Conservation (phyloP, 495 filamentous ascomycete genomes). For the Hypomontagnella submonticulosa region DNA sequence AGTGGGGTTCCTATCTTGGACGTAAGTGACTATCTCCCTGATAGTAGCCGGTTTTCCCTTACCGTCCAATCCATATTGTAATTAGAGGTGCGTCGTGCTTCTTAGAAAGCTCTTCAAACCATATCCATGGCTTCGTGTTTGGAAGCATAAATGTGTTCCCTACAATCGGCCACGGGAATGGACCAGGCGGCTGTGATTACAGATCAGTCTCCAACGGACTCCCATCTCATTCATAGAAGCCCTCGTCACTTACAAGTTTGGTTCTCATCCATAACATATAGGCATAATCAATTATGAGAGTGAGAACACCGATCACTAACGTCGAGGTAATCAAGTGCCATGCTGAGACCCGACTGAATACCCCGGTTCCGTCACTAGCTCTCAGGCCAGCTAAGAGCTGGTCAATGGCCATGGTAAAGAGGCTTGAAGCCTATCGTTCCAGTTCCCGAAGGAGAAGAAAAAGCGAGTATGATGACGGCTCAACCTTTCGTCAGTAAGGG, state of each 20-base stretch:
- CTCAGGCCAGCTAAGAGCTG: slow-evolving; percentile 29
- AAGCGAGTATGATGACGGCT: background rate
- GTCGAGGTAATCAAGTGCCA: slow-evolving; percentile 38
- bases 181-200: slow-evolving; percentile 64
- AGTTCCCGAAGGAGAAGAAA: no score
- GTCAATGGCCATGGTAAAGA: slow-evolving; percentile 38
- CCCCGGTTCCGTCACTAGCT: slow-evolving; percentile 7
- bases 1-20: slow-evolving; percentile 62
- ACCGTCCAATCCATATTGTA: slow-evolving; percentile 72
- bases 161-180: slow-evolving; percentile 59
- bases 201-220: slow-evolving; percentile 16
- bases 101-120: slow-evolving; percentile 69
- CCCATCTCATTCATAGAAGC: background rate
- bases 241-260: slow-evolving; percentile 49
- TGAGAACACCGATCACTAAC: slow-evolving; percentile 45
- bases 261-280: slow-evolving; percentile 61
- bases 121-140: slow-evolving; percentile 71
- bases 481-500: no score
- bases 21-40: background rate
- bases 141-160: slow-evolving; percentile 70
- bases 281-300: slow-evolving; percentile 58
- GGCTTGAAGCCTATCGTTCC: background rate
- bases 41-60: slow-evolving; percentile 15
- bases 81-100: slow-evolving; percentile 63
- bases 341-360: slow-evolving; percentile 28